A percentile compares a stretch with the other conserved stretches of the same genome.
phyloP scores from a whole-genome alignment of 257 asterid species.

The Solanum clarkiae region DNA sequence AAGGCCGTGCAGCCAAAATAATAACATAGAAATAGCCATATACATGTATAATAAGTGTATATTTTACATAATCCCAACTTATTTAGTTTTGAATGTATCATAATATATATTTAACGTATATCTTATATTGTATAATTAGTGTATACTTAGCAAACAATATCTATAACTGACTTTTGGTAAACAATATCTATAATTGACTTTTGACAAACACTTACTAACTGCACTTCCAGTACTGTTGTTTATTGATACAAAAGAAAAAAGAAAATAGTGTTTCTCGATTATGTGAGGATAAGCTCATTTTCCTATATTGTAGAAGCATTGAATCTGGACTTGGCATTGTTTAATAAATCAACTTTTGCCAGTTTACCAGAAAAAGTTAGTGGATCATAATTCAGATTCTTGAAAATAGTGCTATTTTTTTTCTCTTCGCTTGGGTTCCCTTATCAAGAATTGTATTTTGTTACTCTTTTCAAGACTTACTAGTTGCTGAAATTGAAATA shows the following conservation, averaged over 20 bases:
- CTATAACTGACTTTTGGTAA: background rate
- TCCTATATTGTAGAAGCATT: conserved; percentile 12
- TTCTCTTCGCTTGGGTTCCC: background rate
- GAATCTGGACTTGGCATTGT: conserved; percentile 20
- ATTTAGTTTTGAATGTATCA: too few species aligned
- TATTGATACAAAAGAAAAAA: background rate
- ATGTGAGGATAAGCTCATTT: background rate
- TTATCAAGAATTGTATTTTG: background rate
- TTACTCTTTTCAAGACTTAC: background rate
- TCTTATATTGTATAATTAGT: too few species aligned
- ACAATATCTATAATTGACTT: background rate
- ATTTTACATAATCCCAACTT: too few species aligned
- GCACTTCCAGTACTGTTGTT: background rate
- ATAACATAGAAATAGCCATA: too few species aligned
- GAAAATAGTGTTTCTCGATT: background rate
- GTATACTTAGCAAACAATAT: too few species aligned
- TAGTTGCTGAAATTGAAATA: background rate
- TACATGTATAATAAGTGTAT: too few species aligned
- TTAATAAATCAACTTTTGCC: conserved; percentile 4
- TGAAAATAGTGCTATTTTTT: background rate
- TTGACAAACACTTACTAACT: background rate
- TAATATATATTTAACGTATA: too few species aligned
- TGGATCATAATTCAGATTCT: background rate
- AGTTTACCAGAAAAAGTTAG: conserved; percentile 4
- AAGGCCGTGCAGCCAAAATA: too few species aligned